Evolutionary conservation across 352 stramenopile species (phyloP), one percentile per base, ranked within the genome.

Genomic region (Globisporangium abappressorium): DNA sequence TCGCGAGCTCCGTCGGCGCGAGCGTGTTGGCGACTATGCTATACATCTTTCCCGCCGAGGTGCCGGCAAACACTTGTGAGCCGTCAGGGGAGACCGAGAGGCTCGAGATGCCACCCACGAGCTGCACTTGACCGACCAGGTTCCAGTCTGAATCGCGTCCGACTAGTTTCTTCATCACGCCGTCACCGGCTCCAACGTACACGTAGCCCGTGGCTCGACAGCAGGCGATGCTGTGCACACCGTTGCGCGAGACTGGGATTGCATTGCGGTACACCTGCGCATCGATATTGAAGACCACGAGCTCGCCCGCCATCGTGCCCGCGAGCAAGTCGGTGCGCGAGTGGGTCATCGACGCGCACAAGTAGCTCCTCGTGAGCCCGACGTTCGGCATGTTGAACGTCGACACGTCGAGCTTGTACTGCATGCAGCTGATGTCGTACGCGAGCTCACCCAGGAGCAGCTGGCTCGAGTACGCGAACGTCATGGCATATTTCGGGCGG

Each of bases 241-340:
- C 84, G 65, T 89, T 91, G 59, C 74, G 74, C 4, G 80, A 87
- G 12, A 92, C 75, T 3, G 83, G 77, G 18, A 92, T 74, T 1
- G 82, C 74, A 59, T 85, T 87, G 34, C 84, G 82, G 62, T 91
- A 93, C 4, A 85, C 81, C 36, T 86, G 69, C 1, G 77, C 72
- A 12, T 89, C 86, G 8, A 84, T 77, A 61, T 88, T 92, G 66
- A 97, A 97, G 7, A 98, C 86, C 0, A 96, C 85, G 36, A 98
- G 76, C 62, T 98, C 90, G 28, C 91, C 82, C 0, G 84, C 84
- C 34, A 80, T 77, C 5, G 86, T 92, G 5, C 82, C 86, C 3
- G 81, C 81, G 2, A 94, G 73, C 14, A 94, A 55, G 49, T 90
- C 82, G 2, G 67, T 82, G 1, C 82, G 88, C 4, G 78, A 70